Conservation (phyloP, 1,284 basidiomycete species). For the Trametes polyzona region DNA sequence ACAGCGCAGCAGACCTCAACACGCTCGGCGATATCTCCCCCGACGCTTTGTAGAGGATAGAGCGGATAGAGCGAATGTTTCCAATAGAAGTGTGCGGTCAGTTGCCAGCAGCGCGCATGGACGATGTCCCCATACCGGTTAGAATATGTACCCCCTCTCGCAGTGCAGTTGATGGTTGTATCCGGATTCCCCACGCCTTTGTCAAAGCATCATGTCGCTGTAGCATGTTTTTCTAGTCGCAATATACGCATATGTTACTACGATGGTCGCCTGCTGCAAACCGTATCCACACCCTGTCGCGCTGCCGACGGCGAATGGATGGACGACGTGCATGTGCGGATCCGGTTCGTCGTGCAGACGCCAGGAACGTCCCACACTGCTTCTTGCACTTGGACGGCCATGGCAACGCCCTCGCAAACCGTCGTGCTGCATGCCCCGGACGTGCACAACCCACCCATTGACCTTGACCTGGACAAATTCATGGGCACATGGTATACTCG, state of each 20-base stretch:
- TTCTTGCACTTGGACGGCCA: background rate
- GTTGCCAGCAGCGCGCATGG: background rate
- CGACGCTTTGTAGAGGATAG: slow-evolving; percentile 48
- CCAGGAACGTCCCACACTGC: background rate
- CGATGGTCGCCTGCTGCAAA: background rate
- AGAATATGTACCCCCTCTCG: background rate
- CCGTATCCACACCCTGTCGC: background rate
- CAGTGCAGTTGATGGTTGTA: background rate
- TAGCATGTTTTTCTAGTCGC: background rate
- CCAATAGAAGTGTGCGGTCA: background rate
- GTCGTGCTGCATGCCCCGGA: slow-evolving; percentile 17
- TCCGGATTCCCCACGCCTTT: background rate
- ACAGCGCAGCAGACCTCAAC: slow-evolving; percentile 61
- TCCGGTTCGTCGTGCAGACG: background rate
- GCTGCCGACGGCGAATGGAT: too few relatives aligned
- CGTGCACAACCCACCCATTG: slow-evolving; percentile 16
- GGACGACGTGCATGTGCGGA: background rate
- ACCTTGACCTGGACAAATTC: slow-evolving; percentile 39
- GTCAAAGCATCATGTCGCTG: background rate
- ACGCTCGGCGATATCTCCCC: slow-evolving; percentile 79
- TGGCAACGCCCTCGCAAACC: background rate
- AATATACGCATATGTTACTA: background rate
- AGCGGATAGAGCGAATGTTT: background rate
- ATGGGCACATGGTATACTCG: slow-evolving; percentile 44
- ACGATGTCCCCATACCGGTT: background rate